phyloP scores from a whole-genome alignment of 768 basidiomycete genomes.

The Amanita rimosa region DNA sequence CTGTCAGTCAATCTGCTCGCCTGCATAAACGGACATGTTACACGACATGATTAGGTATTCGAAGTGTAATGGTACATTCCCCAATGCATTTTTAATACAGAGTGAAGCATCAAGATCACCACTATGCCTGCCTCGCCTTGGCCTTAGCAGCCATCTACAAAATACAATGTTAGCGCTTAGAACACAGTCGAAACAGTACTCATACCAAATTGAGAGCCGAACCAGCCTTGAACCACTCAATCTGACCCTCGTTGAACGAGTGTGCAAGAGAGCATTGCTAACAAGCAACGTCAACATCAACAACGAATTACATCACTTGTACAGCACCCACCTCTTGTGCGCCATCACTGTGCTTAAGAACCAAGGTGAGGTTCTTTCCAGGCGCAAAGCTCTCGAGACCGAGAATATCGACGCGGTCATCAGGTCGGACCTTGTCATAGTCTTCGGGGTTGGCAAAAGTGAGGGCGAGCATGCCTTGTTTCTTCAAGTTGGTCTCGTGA shows the following conservation, averaged over 20 bases:
- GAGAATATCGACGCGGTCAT: slow-evolving; percentile 81
- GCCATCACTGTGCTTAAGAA: slow-evolving; percentile 77
- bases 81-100: background rate
- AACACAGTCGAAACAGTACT: slow-evolving; percentile 12
- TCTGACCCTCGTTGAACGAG: slow-evolving; percentile 95
- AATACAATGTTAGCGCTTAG: slow-evolving; percentile 7
- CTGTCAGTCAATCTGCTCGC: no score
- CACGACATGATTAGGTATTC: background rate
- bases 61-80: no score
- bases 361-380: slow-evolving; percentile 82
- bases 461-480: slow-evolving; percentile 97
- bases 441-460: slow-evolving; percentile 88
- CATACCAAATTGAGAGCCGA: slow-evolving; percentile 82
- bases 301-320: background rate
- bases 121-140: background rate
- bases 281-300: slow-evolving; percentile 10
- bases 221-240: slow-evolving; percentile 98
- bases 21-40: no score
- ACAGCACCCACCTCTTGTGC: slow-evolving; percentile 41
- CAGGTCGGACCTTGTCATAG: slow-evolving; percentile 85
- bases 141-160: slow-evolving; percentile 59
- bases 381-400: slow-evolving; percentile 86
- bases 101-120: no score
- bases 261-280: slow-evolving; percentile 73
- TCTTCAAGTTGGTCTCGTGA: slow-evolving; percentile 98